A percentile compares a stretch with the other conserved stretches of the same genome.
phyloP scores from a whole-genome alignment of 2,329 filamentous ascomycete species.

The Parastagonospora nodorum region DNA sequence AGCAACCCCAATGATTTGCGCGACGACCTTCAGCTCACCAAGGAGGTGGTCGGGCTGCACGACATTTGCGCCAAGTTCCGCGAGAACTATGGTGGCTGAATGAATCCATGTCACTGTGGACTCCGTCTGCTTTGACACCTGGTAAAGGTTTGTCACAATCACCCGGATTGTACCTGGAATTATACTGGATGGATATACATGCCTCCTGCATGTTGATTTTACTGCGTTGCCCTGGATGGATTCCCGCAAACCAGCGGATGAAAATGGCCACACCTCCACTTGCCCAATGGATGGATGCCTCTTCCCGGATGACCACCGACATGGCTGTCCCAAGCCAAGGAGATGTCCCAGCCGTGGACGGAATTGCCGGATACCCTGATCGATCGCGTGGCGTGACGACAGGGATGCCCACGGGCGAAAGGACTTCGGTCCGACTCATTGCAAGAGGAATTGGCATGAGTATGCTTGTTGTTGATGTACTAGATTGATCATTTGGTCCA shows the following conservation, averaged over 20 bases:
- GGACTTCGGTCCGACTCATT: conserved; percentile 31
- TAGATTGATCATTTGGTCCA: conserved; percentile 24
- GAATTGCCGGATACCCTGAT: conserved; percentile 19
- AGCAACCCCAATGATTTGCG: conserved; percentile 41
- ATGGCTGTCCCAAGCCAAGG: conserved; percentile 20
- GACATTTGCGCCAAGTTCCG: conserved; percentile 43
- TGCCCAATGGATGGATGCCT: conserved; percentile 31
- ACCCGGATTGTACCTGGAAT: conserved; percentile 23
- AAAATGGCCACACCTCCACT: conserved; percentile 14
- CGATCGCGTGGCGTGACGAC: conserved; percentile 25
- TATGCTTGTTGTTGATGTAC: conserved; percentile 20
- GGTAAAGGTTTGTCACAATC: conserved; percentile 37
- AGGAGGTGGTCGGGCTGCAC: conserved; percentile 41
- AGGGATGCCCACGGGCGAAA: conserved; percentile 19
- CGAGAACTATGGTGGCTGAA: conserved; percentile 42
- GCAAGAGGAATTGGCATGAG: conserved; percentile 32
- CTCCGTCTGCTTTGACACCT: conserved; percentile 23
- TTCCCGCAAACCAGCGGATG: conserved; percentile 31
- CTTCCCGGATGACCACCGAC: conserved; percentile 14
- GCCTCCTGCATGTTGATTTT: conserved; percentile 29
- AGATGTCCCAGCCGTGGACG: conserved; percentile 33
- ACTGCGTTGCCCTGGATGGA: conserved; percentile 29
- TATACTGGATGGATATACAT: conserved; percentile 21
- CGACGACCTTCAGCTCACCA: conserved; percentile 42
- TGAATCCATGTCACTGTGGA: conserved; percentile 16